Base-by-base conservation (phyloP, 2,329 filamentous ascomycete species). In the Aspergillus ochraceoroseus region DNA sequence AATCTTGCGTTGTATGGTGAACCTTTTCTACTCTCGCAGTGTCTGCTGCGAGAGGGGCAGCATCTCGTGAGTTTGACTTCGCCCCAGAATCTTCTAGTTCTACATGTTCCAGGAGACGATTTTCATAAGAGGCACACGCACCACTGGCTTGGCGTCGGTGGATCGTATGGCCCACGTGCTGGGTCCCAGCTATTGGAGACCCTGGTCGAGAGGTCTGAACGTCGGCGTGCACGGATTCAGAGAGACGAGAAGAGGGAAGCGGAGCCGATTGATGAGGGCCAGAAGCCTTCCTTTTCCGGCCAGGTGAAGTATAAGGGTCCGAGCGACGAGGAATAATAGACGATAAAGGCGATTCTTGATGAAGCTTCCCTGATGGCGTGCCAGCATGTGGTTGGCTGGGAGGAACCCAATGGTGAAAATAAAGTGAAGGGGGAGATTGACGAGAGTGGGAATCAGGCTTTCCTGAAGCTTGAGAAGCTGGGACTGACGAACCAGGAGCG, bases 381-480 rank as follows among this genome's bases (percentile, higher is more conserved):
- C 77, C 77, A 46, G 84, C 83, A 60, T 84, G 81, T 44, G 76
- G 74, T 49, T 64, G 85, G 76, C 48, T 76, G 9, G 88, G 88
- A 31, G 88, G 88, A 44, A 90, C 85, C 87, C 88, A 95, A 61
- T 94, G 87, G 59, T 94, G 87, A 62, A 95, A 95, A 64, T 87
- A 92, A 32, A 94, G 85, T 14, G 82, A 84, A 0, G 83, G 80
- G 27, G 84, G 86, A 12, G 79, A 75, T 48, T 82, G 72, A 30
- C 77, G 66, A 32, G 80, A 78, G 51, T 83, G 51, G 9, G 42
- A 76, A 54, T 81, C 78, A 44, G 76, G 74, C 31, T 66, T 61
- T 26, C 72, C 65, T 39, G 79, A 74, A 26, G 67, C 63, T 59
- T 68, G 75, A 55, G 70, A 72, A 56, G 72, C 76, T 57, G 69